Evolutionary conservation across 441 rosid species (phyloP).

Genomic region (Capsella rubella): DNA sequence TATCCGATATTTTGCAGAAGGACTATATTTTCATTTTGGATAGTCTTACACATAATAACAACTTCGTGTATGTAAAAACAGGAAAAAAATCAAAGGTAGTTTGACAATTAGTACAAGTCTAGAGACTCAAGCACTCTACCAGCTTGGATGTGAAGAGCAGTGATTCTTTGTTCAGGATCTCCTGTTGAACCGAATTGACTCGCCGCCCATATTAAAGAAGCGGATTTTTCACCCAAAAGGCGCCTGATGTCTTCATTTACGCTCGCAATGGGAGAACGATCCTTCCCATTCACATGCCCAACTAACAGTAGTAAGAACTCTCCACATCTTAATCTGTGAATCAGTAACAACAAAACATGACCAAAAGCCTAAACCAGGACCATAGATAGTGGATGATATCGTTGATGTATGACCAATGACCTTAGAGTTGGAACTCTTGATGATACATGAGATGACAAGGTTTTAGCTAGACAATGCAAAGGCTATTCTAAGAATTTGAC

Average conservation of each 20-base stretch:
- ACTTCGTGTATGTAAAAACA: not conserved
- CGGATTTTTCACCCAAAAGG: slow-evolving; percentile 89
- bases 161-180: slow-evolving; percentile 83
- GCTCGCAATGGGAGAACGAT: slow-evolving; percentile 76
- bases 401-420: not conserved
- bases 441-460: not conserved
- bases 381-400: not conserved
- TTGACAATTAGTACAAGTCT: slow-evolving; percentile 56
- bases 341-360: slow-evolving; percentile 25
- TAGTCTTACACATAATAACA: slow-evolving; percentile 13
- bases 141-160: slow-evolving; percentile 87
- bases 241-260: slow-evolving; percentile 84
- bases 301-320: slow-evolving; percentile 91
- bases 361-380: not conserved
- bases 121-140: slow-evolving; percentile 90
- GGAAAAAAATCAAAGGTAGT: not conserved
- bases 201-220: slow-evolving; percentile 97
- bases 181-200: slow-evolving; percentile 90
- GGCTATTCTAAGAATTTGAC: slow-evolving; percentile 15
- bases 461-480: slow-evolving; percentile 16
- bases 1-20: not conserved
- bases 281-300: slow-evolving; percentile 89
- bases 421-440: slow-evolving; percentile 10
- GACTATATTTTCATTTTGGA: not conserved
- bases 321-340: slow-evolving; percentile 81